Evolutionary conservation across 169 alveolate genomes (phyloP).

Genomic region (Blepharisma undulans): DNA sequence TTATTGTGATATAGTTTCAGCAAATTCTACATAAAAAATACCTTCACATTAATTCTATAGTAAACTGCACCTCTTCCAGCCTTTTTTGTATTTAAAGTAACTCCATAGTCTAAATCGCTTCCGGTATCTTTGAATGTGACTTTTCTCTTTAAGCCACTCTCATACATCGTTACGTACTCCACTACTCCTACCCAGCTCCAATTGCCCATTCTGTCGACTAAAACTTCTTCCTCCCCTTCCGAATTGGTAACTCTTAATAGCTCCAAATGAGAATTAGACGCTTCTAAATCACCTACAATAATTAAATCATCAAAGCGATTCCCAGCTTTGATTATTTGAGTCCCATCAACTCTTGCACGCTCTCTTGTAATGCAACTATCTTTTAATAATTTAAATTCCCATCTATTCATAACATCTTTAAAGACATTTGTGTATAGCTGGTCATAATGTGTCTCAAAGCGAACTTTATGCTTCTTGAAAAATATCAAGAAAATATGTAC

Average conservation of each 20-base stretch:
- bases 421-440: not conserved
- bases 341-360: not conserved
- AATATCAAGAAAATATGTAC: not conserved
- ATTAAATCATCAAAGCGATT: not conserved
- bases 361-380: not conserved
- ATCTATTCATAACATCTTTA: not conserved
- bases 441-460: not conserved
- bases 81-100: not conserved
- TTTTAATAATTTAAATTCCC: not conserved
- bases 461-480: not conserved
- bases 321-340: not conserved
- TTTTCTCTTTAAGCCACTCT: not conserved
- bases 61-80: not conserved
- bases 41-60: not conserved
- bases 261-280: not conserved
- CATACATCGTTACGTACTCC: not conserved
- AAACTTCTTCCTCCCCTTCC: not conserved
- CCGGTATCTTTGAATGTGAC: not conserved
- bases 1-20: not conserved
- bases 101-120: not conserved
- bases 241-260: not conserved
- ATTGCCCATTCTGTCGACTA: not conserved
- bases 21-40: not conserved
- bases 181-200: slow-evolving; percentile 13
- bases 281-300: not conserved